phyloP scores from a whole-genome alignment of 1,139 yeast genomes.

The Scheffersomyces titani region DNA sequence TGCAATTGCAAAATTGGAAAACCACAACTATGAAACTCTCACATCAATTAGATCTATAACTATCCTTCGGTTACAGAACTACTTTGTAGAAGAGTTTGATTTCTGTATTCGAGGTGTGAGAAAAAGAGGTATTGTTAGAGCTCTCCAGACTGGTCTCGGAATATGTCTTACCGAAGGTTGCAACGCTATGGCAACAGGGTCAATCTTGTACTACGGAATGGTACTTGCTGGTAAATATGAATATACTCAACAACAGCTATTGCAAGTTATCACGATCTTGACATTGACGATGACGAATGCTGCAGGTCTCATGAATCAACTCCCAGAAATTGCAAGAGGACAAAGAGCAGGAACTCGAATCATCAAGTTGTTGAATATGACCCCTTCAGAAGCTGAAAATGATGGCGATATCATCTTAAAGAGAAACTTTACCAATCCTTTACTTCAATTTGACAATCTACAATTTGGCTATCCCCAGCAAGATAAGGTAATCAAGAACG shows the following conservation, averaged over 20 bases:
- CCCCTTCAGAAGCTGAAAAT: conserved; percentile 31
- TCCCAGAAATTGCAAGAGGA: conserved; percentile 81
- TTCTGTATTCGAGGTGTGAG: conserved; percentile 26
- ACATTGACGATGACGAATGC: conserved; percentile 73
- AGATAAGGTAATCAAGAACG: conserved; percentile 31
- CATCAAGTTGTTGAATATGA: conserved; percentile 41
- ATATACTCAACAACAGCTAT: conserved; percentile 56
- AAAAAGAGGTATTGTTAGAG: conserved; percentile 44
- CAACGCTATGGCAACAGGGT: conserved; percentile 62
- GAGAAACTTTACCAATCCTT: conserved; percentile 8
- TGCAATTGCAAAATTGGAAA: conserved; percentile 55
- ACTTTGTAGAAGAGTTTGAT: conserved; percentile 44
- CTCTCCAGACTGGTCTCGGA: conserved; percentile 63
- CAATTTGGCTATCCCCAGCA: conserved; percentile 49
- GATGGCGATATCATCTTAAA: conserved; percentile 24
- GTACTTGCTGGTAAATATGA: conserved; percentile 56
- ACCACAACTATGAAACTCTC: conserved; percentile 57
- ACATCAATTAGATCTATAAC: conserved; percentile 64
- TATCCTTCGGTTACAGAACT: conserved; percentile 50
- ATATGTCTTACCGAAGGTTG: conserved; percentile 57
- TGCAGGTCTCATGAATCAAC: conserved; percentile 54
- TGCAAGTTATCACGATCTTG: conserved; percentile 71
- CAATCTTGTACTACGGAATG: conserved; percentile 77
- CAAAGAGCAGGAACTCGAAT: conserved; percentile 67
- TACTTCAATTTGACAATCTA: conserved; percentile 45